Evolutionary conservation across 192 early-diverging fungal species (phyloP).

Genomic region (Coemansia sp.): DNA sequence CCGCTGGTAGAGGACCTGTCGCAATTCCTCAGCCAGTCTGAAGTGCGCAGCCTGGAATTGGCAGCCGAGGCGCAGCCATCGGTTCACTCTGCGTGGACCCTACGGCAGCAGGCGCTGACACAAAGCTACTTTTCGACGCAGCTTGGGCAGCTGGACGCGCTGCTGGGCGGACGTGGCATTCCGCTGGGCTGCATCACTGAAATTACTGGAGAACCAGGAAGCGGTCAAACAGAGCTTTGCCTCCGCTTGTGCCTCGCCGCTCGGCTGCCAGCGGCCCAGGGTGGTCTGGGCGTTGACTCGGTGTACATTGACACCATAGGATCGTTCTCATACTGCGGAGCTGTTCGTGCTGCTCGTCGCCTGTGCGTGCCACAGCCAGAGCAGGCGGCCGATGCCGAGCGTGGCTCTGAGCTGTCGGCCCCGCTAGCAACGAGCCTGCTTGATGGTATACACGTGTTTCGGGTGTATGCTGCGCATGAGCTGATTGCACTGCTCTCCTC

Average conservation of each 20-base stretch:
- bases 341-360: not conserved
- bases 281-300: conserved; percentile 1
- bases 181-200: conserved; percentile 18
- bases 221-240: conserved; percentile 23
- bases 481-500: conserved; percentile 19
- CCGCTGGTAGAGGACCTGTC: conserved; percentile 1
- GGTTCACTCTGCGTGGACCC: conserved; percentile 11
- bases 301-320: conserved; percentile 30
- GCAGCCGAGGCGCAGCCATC: not conserved
- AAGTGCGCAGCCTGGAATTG: not conserved
- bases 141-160: conserved; percentile 12
- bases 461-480: conserved; percentile 36
- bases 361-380: not conserved
- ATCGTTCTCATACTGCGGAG: conserved; percentile 18
- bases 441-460: conserved; percentile 21
- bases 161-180: conserved; percentile 22
- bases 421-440: not conserved
- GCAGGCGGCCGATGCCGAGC: not conserved
- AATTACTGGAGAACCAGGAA: conserved; percentile 18
- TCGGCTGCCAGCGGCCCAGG: conserved; percentile 9
- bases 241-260: conserved; percentile 25
- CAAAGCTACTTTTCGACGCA: conserved; percentile 16
- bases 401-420: not conserved
- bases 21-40: conserved; percentile 1
- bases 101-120: conserved; percentile 7